These are phyloP conservation scores for Xylariaceae sp. DNA, from an alignment of 2,329 filamentous ascomycete species.

Conservation along the genomic window DNA sequence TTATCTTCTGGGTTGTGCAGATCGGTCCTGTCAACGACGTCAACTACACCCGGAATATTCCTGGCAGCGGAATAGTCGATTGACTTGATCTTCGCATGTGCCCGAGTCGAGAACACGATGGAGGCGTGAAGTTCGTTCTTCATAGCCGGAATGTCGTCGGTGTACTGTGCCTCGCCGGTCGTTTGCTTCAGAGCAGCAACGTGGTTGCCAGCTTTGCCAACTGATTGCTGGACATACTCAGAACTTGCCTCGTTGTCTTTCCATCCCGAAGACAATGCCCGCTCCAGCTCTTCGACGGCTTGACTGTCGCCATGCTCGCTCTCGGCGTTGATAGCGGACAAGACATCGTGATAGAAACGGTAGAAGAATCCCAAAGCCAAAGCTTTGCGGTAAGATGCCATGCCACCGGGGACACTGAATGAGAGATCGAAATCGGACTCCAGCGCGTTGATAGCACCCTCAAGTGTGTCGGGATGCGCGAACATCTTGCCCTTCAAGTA, in stretches of 20 bases:
- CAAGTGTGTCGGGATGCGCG: conserved; percentile 74
- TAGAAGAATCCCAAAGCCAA: conserved; percentile 94
- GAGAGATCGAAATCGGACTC: conserved; percentile 82
- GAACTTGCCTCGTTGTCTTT: conserved; percentile 71
- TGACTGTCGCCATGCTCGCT: conserved; percentile 58
- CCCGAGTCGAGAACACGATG: conserved; percentile 80
- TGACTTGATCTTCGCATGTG: conserved; percentile 76
- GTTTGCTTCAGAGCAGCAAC: conserved; percentile 90
- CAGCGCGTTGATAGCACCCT: conserved; percentile 85
- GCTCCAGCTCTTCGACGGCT: conserved; percentile 77
- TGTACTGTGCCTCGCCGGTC: conserved; percentile 92
- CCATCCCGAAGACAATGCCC: conserved; percentile 71
- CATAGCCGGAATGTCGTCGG: conserved; percentile 83
- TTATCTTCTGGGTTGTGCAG: conserved; percentile 76
- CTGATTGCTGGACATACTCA: conserved; percentile 74
- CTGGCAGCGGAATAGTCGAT: conserved; percentile 72
- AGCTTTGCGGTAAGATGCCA: conserved; percentile 93
- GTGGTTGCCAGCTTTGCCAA: conserved; percentile 82
- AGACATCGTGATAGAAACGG: conserved; percentile 87
- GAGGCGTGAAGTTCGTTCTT: conserved; percentile 87
- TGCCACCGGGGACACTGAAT: conserved; percentile 90
- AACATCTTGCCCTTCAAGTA: conserved; percentile 75
- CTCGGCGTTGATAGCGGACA: conserved; percentile 54
- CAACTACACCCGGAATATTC: conserved; percentile 78
- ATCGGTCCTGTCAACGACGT: conserved; percentile 78